Evolutionary conservation across 2,329 filamentous ascomycete species (phyloP).

Genomic region (Alternaria alternata): DNA sequence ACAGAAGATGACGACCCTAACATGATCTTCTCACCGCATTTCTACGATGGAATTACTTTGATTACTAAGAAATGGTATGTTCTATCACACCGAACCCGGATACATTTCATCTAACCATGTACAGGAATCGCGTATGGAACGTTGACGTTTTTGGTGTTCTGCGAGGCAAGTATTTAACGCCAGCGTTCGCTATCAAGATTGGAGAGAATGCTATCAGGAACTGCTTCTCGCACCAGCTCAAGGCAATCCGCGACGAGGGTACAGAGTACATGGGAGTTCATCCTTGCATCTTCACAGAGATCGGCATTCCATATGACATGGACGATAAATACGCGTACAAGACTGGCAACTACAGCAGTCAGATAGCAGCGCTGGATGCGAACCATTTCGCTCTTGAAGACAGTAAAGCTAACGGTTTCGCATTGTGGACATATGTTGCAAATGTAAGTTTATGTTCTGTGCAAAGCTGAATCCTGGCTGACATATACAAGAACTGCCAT

Average conservation of each 20-base stretch:
- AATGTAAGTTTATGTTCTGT: slow-evolving; percentile 57
- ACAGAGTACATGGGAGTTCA: slow-evolving; percentile 87
- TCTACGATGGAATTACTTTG: slow-evolving; percentile 94
- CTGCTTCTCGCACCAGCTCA: slow-evolving; percentile 87
- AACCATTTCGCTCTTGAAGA: slow-evolving; percentile 94
- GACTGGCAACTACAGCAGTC: slow-evolving; percentile 92
- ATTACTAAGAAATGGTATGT: slow-evolving; percentile 92
- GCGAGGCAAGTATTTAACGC: slow-evolving; percentile 85
- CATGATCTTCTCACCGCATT: slow-evolving; percentile 93
- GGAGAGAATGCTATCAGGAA: slow-evolving; percentile 95
- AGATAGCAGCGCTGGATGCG: slow-evolving; percentile 91
- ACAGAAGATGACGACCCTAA: slow-evolving; percentile 87
- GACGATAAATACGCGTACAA: slow-evolving; percentile 95
- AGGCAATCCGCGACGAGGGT: slow-evolving; percentile 83
- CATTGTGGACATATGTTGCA: slow-evolving; percentile 85
- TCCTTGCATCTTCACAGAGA: slow-evolving; percentile 90
- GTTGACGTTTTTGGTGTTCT: slow-evolving; percentile 93
- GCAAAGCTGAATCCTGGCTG: slow-evolving; percentile 5
- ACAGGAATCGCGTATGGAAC: slow-evolving; percentile 89
- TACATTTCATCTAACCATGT: slow-evolving; percentile 19
- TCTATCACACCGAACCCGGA: too few species aligned
- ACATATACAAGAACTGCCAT: slow-evolving; percentile 74
- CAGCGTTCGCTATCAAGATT: slow-evolving; percentile 90
- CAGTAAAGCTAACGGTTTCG: slow-evolving; percentile 82
- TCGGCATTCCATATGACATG: slow-evolving; percentile 99